Base-by-base conservation (phyloP, 2,329 filamentous ascomycete genomes). In the Coniochaeta sp. region DNA sequence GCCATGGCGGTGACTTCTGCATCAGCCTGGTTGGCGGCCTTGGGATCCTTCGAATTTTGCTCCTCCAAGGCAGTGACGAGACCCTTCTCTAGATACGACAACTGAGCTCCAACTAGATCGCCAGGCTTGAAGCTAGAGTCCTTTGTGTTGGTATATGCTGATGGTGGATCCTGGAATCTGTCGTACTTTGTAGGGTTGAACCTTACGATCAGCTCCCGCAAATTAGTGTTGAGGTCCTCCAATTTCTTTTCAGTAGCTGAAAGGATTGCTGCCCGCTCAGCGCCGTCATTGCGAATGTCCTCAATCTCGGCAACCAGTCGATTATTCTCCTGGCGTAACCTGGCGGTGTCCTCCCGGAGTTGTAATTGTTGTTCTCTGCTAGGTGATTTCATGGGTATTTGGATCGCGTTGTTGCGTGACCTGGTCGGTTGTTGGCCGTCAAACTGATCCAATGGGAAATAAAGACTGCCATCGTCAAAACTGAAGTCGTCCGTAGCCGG, bases 391-490 rank as follows among this genome's bases (percentile, higher is more conserved):
- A 79, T 66, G n/a, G 83, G 82, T 12, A 85, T 85, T 60, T 83
- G 81, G n/a, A 85, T 78, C 26, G 75, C 69, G 58, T 77, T 77
- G 60, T 77, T 77, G 57, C 72, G 74, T 34, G 69, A 67, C 24
- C 70, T 66, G 56, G 62, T 68, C 66, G 62, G 60, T 61, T 63
- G 63, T 68, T 56, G 54, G 19, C 77, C 80, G 63, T 89, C 85
- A 22, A 87, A 72, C 61, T 84, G 82, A 65, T 91, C 89, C 6
- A 89, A 82, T 12, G 87, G 81, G 58, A 83, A 79, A 69, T 93
- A 95, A 8, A 91, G 76, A 68, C 86, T 90, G 61, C 86, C 81
- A 64, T 95, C 90, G 67, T 96, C 90, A 67, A 96, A 92, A 55
- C 88, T 82, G 61, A 85, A 75, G 7, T 84, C 81, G 17, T 84